phyloP scores from a whole-genome alignment of 352 stramenopile species.

The Pythium brachiatum region DNA sequence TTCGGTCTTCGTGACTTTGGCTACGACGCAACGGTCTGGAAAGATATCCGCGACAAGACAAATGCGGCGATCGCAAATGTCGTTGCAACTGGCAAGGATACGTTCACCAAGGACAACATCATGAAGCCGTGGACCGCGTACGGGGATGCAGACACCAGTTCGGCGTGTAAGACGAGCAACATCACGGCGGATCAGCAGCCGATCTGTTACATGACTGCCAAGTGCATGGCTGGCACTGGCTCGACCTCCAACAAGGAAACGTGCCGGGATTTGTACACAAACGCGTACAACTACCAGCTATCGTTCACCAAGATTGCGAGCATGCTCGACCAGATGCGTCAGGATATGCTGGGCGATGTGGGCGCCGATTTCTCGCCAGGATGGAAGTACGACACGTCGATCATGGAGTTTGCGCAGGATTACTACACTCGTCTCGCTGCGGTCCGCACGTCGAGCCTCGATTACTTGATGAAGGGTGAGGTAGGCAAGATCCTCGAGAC shows the following conservation, averaged over 20 bases:
- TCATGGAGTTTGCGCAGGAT: constrained; percentile 54
- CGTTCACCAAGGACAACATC: constrained; percentile 60
- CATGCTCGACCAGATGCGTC: constrained; percentile 71
- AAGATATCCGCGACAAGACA: constrained; percentile 41
- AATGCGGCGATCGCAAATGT: constrained; percentile 31
- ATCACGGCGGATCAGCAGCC: constrained; percentile 36
- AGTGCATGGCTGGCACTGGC: constrained; percentile 27
- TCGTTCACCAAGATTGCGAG: constrained; percentile 52
- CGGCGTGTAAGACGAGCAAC: constrained; percentile 30
- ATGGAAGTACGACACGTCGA: constrained; percentile 67
- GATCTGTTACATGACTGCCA: constrained; percentile 65
- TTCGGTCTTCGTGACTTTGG: constrained; percentile 62
- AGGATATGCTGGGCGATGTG: constrained; percentile 67
- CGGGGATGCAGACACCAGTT: constrained; percentile 23
- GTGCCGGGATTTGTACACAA: constrained; percentile 50
- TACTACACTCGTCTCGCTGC: constrained; percentile 53
- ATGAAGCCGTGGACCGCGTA: constrained; percentile 59
- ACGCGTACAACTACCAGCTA: constrained; percentile 60
- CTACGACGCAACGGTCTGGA: constrained; percentile 52
- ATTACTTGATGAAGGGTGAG: constrained; percentile 46
- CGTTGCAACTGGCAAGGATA: constrained; percentile 2
- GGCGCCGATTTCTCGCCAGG: constrained; percentile 51
- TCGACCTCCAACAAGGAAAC: constrained; percentile 26
- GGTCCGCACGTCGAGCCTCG: constrained; percentile 38
- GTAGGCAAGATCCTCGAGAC: constrained; percentile 51